phyloP scores from a whole-genome alignment of 2,329 filamentous ascomycete genomes.

The Cladosporium sp. region DNA sequence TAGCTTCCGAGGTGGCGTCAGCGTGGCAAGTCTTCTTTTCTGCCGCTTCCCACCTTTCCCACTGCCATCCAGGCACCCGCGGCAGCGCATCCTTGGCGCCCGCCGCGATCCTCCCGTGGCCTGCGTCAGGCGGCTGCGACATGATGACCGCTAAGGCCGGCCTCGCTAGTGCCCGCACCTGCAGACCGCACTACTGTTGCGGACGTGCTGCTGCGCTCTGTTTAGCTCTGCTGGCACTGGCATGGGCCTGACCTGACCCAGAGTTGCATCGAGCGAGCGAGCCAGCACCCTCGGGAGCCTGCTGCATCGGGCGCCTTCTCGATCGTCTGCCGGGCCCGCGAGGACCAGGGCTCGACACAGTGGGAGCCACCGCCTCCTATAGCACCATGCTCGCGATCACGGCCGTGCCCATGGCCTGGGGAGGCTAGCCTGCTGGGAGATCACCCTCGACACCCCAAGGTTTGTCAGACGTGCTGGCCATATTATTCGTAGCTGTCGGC shows the following conservation, averaged over 20 bases:
- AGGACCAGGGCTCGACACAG: neutral
- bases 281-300: neutral
- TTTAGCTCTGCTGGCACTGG: neutral
- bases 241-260: neutral
- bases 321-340: neutral
- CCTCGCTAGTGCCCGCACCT: constrained; percentile 1
- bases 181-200: neutral
- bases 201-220: too few relatives aligned
- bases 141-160: neutral
- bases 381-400: neutral
- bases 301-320: constrained; percentile 1
- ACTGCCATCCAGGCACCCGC: too few relatives aligned
- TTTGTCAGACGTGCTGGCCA: constrained; percentile 1
- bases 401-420: constrained; percentile 8
- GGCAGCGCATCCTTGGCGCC: neutral
- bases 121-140: neutral
- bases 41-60: too few relatives aligned
- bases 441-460: neutral
- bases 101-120: constrained; percentile 4
- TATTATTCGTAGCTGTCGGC: neutral
- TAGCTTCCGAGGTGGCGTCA: neutral
- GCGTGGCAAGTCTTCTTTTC: neutral
- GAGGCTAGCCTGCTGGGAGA: constrained; percentile 3
- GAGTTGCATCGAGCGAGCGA: neutral
- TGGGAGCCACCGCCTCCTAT: neutral